Percentiles rank a stretch among this genome's conserved stretches.
Conservation (phyloP, 768 basidiomycete species). For the Exidia glandulosa region DNA sequence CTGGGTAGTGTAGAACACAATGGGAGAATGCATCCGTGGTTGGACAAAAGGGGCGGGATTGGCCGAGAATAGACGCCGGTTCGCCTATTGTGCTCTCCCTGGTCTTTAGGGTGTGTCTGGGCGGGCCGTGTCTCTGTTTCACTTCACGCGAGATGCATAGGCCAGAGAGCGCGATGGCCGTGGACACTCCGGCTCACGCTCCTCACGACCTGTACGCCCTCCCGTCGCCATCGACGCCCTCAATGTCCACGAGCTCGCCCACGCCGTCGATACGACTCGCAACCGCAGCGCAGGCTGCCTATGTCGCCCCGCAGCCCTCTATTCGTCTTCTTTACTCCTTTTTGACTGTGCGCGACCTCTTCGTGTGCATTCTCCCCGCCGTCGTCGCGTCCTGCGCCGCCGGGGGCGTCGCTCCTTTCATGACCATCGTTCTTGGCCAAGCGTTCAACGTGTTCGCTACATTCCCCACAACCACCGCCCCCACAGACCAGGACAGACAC, state of each 20-base stretch:
- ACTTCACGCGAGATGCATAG: not conserved
- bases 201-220: not conserved
- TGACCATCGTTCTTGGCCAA: slow-evolving; percentile 72
- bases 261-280: not conserved
- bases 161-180: not conserved
- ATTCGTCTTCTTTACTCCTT: slow-evolving; percentile 59
- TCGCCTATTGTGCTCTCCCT: not conserved
- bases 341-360: slow-evolving; percentile 42
- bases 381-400: slow-evolving; percentile 46
- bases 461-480: slow-evolving; percentile 29
- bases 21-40: not conserved
- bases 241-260: not conserved
- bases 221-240: not conserved
- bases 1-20: slow-evolving; percentile 1
- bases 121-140: not conserved
- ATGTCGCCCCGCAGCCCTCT: slow-evolving; percentile 34
- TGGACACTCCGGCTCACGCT: not conserved
- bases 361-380: slow-evolving; percentile 54
- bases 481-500: slow-evolving; percentile 12
- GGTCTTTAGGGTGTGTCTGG: not conserved
- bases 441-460: slow-evolving; percentile 62
- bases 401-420: slow-evolving; percentile 71
- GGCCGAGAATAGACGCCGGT: not conserved
- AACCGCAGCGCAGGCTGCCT: not conserved
- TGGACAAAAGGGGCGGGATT: not conserved